Percentiles rank a stretch among this genome's conserved stretches.
Evolutionary conservation across 2,329 filamentous ascomycete genomes (phyloP).

Genomic region (Fusarium hainanense): DNA sequence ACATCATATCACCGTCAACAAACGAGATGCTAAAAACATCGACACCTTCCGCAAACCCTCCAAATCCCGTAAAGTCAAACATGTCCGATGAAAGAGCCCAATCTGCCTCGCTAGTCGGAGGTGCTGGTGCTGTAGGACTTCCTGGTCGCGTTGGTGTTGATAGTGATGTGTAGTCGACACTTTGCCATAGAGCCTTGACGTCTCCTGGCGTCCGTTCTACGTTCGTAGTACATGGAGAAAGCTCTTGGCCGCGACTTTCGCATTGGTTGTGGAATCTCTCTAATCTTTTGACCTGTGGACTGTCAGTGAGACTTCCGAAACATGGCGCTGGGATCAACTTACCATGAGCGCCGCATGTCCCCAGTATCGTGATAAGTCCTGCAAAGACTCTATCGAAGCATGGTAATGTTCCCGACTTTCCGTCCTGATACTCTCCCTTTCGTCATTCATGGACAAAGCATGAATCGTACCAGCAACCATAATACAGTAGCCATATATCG

Average conservation of each 20-base stretch:
- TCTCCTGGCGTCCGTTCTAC: conserved; percentile 4
- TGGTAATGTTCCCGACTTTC: conserved; percentile 1
- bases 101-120: neutral
- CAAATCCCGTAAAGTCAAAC: conserved; percentile 20
- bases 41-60: conserved; percentile 17
- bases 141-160: conserved; percentile 18
- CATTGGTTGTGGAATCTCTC: conserved; percentile 16
- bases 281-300: conserved; percentile 4
- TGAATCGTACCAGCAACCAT: conserved; percentile 23
- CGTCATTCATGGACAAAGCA: conserved; percentile 20
- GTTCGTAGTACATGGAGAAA: conserved; percentile 4
- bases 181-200: conserved; percentile 21
- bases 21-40: conserved; percentile 22
- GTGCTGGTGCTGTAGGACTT: neutral
- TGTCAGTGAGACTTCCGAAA: too few relatives aligned
- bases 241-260: conserved; percentile 6
- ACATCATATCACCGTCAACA: conserved; percentile 18
- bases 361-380: conserved; percentile 10
- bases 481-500: conserved; percentile 21
- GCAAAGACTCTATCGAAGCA: neutral
- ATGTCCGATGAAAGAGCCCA: conserved; percentile 8
- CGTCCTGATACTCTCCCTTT: neutral
- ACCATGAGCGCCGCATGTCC: conserved; percentile 19
- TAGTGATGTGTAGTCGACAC: conserved; percentile 13
- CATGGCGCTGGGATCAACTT: neutral